These are phyloP conservation scores for Aspergillus calidoustus DNA, from an alignment of 2,329 filamentous ascomycete species.

Conservation along the genomic window DNA sequence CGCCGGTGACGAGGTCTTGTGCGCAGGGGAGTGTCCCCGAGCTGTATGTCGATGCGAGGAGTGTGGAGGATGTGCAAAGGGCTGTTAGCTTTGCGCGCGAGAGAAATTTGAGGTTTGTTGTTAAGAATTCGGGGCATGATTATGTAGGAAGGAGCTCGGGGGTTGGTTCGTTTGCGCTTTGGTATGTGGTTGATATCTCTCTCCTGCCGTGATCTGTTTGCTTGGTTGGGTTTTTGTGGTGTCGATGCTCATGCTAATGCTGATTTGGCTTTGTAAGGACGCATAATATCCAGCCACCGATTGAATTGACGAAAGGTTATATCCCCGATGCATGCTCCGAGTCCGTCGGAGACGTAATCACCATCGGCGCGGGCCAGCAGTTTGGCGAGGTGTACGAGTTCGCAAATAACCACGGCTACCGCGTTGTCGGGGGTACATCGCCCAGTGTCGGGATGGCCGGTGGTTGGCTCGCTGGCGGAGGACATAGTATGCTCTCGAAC, in stretches of 20 bases:
- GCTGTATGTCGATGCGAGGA: slow-evolving; percentile 15
- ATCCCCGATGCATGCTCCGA: slow-evolving; percentile 9
- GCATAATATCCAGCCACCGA: slow-evolving; percentile 17
- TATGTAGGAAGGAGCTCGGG: slow-evolving; percentile 16
- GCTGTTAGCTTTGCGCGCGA: slow-evolving; percentile 10
- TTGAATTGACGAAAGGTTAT: slow-evolving; percentile 5
- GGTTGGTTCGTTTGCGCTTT: slow-evolving; percentile 14
- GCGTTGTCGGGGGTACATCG: slow-evolving; percentile 14
- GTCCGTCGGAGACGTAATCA: slow-evolving; percentile 10
- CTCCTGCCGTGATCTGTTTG: not conserved
- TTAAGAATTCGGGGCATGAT: slow-evolving; percentile 20
- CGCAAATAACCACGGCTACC: slow-evolving; percentile 11
- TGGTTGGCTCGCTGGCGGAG: slow-evolving; percentile 17
- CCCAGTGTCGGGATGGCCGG: slow-evolving; percentile 15
- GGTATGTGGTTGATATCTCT: not conserved
- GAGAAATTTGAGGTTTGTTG: slow-evolving; percentile 9
- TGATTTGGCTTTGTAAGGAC: slow-evolving; percentile 5
- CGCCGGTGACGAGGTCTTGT: slow-evolving; percentile 2
- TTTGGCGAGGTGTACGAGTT: slow-evolving; percentile 16
- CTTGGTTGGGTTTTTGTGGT: not conserved
- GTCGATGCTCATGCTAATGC: not conserved
- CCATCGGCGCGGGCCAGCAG: slow-evolving; percentile 17
- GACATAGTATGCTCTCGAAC: slow-evolving; percentile 17
- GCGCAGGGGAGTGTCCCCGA: slow-evolving; percentile 15
- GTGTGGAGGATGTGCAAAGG: slow-evolving; percentile 15